phyloP scores from a whole-genome alignment of 2,329 filamentous ascomycete genomes.

The Rhynchosporium agropyri region DNA sequence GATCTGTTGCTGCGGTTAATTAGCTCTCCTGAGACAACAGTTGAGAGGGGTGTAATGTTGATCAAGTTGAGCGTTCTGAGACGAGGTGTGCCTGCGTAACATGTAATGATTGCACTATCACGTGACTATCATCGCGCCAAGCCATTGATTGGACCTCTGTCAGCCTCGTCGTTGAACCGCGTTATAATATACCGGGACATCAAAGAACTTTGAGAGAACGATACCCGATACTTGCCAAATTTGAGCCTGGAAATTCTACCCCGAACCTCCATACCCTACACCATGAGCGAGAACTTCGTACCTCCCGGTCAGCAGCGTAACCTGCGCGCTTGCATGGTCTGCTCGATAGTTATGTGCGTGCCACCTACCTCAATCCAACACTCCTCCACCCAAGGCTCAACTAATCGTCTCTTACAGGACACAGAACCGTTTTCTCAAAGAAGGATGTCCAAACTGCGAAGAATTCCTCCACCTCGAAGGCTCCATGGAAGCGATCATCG shows the following conservation, averaged over 20 bases:
- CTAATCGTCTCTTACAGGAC: constrained; percentile 25
- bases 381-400: constrained; percentile 18
- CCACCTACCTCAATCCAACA: constrained; percentile 37
- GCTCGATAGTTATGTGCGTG: constrained; percentile 87
- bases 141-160: background rate
- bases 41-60: too few species aligned
- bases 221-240: background rate
- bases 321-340: constrained; percentile 97
- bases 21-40: too few species aligned
- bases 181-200: background rate
- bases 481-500: constrained; percentile 78
- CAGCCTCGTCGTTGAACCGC: constrained; percentile 10
- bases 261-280: background rate
- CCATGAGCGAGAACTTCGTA: constrained; percentile 63
- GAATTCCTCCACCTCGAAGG: constrained; percentile 82
- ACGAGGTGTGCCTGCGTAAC: too few species aligned
- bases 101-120: background rate
- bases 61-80: too few species aligned
- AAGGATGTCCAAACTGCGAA: constrained; percentile 97
- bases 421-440: constrained; percentile 74
- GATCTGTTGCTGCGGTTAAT: too few species aligned
- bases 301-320: constrained; percentile 77
- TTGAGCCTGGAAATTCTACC: background rate
- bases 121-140: background rate
- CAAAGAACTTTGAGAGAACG: background rate